These are phyloP conservation scores for Calonectria montana DNA, from an alignment of 2,329 filamentous ascomycete species.

Conservation along the genomic window DNA sequence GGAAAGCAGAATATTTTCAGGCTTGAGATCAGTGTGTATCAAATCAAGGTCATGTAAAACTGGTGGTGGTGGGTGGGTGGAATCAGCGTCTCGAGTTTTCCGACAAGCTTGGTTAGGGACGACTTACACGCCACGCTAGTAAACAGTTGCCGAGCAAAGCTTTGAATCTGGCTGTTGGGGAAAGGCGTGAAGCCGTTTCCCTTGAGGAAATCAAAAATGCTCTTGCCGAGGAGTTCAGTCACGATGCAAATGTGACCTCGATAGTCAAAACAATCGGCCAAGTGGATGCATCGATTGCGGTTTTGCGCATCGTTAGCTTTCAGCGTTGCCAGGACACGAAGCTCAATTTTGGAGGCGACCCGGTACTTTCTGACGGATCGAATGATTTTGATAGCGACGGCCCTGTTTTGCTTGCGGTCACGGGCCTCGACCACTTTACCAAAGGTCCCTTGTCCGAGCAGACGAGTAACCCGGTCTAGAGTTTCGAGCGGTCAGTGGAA, in stretches of 20 bases:
- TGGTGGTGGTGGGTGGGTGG: slow-evolving; percentile 56
- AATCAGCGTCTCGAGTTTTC: slow-evolving; percentile 13
- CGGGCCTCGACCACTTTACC: slow-evolving; percentile 98
- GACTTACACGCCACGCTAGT: slow-evolving; percentile 95
- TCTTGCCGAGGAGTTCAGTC: slow-evolving; percentile 85
- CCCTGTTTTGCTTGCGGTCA: slow-evolving; percentile 80
- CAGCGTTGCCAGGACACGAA: slow-evolving; percentile 91
- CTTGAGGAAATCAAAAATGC: slow-evolving; percentile 98
- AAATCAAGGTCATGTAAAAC: slow-evolving; percentile 96
- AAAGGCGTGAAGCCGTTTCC: slow-evolving; percentile 95
- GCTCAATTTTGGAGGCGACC: slow-evolving; percentile 93
- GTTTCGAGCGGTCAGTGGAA: neutral
- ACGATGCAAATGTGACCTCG: slow-evolving; percentile 94
- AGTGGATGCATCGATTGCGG: slow-evolving; percentile 94
- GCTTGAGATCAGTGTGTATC: slow-evolving; percentile 87
- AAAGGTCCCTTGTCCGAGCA: slow-evolving; percentile 97
- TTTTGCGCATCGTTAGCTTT: slow-evolving; percentile 92
- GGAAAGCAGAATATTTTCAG: slow-evolving; percentile 76
- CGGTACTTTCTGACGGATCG: slow-evolving; percentile 98
- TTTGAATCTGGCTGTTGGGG: slow-evolving; percentile 97
- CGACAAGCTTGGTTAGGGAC: neutral
- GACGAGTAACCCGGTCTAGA: slow-evolving; percentile 85
- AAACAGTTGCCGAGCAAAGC: slow-evolving; percentile 93
- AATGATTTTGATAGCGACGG: slow-evolving; percentile 96
- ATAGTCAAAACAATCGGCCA: slow-evolving; percentile 97